phyloP scores from a whole-genome alignment of 2,329 filamentous ascomycete genomes.

The Pseudodiploospora longispora region DNA sequence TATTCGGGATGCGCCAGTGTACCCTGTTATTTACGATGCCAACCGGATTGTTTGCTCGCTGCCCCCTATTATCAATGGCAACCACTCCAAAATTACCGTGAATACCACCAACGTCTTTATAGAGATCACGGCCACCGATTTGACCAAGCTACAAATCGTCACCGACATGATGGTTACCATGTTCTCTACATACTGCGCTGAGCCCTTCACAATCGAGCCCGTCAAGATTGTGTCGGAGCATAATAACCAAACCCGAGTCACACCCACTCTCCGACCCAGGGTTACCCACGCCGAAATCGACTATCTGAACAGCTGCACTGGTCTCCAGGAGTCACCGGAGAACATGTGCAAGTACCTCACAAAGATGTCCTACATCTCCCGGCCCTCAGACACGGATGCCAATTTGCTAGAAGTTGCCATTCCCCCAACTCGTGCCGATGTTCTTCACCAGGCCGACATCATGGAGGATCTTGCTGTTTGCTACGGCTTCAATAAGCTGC shows the following conservation, averaged over 20 bases:
- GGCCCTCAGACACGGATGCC: conserved; percentile 59
- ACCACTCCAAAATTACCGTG: conserved; percentile 92
- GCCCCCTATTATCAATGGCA: conserved; percentile 94
- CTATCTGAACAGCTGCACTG: conserved; percentile 91
- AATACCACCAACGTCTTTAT: conserved; percentile 93
- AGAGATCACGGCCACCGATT: conserved; percentile 91
- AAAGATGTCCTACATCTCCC: conserved; percentile 83
- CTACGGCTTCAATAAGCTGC: conserved; percentile 95
- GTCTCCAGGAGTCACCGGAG: conserved; percentile 65
- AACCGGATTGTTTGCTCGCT: conserved; percentile 83
- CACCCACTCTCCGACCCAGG: conserved; percentile 72
- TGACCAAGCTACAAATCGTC: conserved; percentile 93
- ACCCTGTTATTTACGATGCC: conserved; percentile 91
- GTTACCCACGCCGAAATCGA: conserved; percentile 75
- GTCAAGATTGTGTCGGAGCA: conserved; percentile 88
- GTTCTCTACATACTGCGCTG: conserved; percentile 87
- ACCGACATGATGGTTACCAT: conserved; percentile 94
- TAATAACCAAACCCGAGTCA: conserved; percentile 74
- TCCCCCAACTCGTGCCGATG: conserved; percentile 84
- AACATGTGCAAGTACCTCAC: conserved; percentile 71
- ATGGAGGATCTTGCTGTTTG: conserved; percentile 98
- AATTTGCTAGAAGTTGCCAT: conserved; percentile 74
- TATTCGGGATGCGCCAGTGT: conserved; percentile 85
- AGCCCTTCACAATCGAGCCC: conserved; percentile 88
- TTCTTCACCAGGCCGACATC: conserved; percentile 93